These are phyloP conservation scores for Magnusiomyces fungicola DNA, from an alignment of 1,139 yeast species.

Conservation along the genomic window DNA sequence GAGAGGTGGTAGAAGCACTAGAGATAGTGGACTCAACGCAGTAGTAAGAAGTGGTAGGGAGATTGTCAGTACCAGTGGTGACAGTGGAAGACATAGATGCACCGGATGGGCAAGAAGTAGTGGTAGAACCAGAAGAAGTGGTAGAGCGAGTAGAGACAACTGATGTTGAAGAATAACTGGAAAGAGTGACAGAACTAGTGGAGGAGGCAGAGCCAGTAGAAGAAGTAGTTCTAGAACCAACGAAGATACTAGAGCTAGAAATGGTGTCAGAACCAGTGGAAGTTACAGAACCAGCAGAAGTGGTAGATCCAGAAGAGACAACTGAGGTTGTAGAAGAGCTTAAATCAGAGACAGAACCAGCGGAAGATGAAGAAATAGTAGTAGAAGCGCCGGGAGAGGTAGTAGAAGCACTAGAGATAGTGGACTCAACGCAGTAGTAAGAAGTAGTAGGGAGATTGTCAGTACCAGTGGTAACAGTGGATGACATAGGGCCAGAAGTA, in stretches of 20 bases:
- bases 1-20: constrained; percentile 1
- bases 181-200: background rate
- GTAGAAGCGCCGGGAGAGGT: constrained; percentile 1
- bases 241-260: background rate
- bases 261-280: background rate
- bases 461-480: background rate
- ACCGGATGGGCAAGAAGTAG: background rate
- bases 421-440: background rate
- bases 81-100: background rate
- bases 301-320: constrained; percentile 21
- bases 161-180: background rate
- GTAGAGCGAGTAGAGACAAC: background rate
- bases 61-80: background rate
- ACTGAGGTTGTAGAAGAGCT: constrained; percentile 10
- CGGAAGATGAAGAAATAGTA: background rate
- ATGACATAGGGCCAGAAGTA: background rate
- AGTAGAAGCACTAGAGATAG: constrained; percentile 1
- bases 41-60: background rate
- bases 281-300: constrained; percentile 12
- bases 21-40: background rate
- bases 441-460: background rate
- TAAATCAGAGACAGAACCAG: constrained; percentile 17
- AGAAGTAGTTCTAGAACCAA: background rate
- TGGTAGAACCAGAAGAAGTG: background rate
- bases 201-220: background rate